A percentile compares a stretch with the other conserved stretches of the same genome.
These are phyloP conservation scores for Henckelia pumila DNA, from an alignment of 257 asterid genomes.

Conservation along the genomic window DNA sequence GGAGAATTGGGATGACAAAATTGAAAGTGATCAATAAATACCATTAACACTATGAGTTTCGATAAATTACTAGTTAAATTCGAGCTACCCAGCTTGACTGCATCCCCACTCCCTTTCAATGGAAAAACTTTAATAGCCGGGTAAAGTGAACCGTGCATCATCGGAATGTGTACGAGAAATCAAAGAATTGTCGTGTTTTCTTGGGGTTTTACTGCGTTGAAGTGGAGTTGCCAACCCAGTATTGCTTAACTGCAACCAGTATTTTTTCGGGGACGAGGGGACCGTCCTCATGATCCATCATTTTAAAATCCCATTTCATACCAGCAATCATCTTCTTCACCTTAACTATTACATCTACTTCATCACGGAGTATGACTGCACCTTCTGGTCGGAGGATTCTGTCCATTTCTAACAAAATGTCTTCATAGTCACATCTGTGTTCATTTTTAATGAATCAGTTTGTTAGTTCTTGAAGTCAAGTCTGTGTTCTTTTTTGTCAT, in stretches of 20 bases:
- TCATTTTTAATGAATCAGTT: constrained; percentile 7
- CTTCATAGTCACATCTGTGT: constrained; percentile 75
- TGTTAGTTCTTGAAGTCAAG: constrained; percentile 44
- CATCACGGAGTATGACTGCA: constrained; percentile 81
- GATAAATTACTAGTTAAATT: constrained; percentile 25
- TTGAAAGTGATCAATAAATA: not conserved
- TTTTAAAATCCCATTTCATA: constrained; percentile 72
- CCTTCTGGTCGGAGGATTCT: constrained; percentile 93
- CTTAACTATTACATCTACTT: constrained; percentile 78
- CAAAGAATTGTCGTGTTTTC: constrained; percentile 20
- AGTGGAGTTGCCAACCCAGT: constrained; percentile 89
- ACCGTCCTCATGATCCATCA: constrained; percentile 93
- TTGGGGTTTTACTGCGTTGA: constrained; percentile 41
- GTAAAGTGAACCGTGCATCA: constrained; percentile 24
- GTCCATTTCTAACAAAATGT: constrained; percentile 92
- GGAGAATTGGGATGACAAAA: not conserved
- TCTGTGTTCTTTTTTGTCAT: constrained; percentile 31
- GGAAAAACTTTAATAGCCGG: constrained; percentile 22
- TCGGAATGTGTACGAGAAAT: constrained; percentile 6
- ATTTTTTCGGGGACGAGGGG: constrained; percentile 87
- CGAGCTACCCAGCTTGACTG: constrained; percentile 8
- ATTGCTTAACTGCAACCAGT: constrained; percentile 78
- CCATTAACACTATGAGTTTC: not conserved
- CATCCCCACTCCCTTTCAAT: constrained; percentile 18
- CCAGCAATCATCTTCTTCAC: constrained; percentile 77